A percentile compares a stretch with the other conserved stretches of the same genome.
These are phyloP conservation scores for Xylaria sp. DNA, from an alignment of 2,329 filamentous ascomycete species.

Conservation along the genomic window DNA sequence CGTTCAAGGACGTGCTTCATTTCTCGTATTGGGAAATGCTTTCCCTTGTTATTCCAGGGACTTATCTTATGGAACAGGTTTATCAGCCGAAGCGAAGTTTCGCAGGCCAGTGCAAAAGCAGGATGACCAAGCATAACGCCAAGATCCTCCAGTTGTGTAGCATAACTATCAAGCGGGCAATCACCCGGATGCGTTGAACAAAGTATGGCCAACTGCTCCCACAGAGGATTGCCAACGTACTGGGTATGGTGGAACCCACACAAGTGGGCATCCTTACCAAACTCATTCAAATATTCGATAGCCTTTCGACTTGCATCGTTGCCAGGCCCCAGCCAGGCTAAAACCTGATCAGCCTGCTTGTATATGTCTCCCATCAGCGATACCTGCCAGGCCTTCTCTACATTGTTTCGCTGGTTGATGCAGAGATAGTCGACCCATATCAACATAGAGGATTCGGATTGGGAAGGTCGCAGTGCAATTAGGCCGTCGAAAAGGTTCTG, in stretches of 20 bases:
- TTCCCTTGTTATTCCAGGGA: background rate
- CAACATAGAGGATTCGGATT: background rate
- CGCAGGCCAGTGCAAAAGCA: background rate
- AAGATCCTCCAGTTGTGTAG: background rate
- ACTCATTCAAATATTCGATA: conserved; percentile 1
- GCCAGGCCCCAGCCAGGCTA: conserved; percentile 30
- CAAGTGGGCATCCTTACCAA: background rate
- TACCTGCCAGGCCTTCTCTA: conserved; percentile 32
- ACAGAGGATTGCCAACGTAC: background rate
- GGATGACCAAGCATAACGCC: background rate
- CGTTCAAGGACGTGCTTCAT: conserved; percentile 25
- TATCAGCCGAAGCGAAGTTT: background rate
- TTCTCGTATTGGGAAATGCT: conserved; percentile 3
- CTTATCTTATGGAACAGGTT: conserved; percentile 4
- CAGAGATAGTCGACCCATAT: conserved; percentile 34
- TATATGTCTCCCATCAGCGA: conserved; percentile 34
- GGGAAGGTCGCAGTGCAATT: conserved; percentile 1
- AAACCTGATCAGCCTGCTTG: conserved; percentile 24
- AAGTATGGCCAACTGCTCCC: background rate
- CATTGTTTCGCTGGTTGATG: conserved; percentile 30
- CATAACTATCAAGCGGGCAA: background rate
- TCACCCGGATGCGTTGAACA: background rate
- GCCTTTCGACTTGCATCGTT: background rate
- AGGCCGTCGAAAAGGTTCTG: conserved; percentile 14
- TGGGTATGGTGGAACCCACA: conserved; percentile 9